These are phyloP conservation scores for Gynandropsis gynandra DNA, from an alignment of 345 rosid genomes.

Conservation along the genomic window DNA sequence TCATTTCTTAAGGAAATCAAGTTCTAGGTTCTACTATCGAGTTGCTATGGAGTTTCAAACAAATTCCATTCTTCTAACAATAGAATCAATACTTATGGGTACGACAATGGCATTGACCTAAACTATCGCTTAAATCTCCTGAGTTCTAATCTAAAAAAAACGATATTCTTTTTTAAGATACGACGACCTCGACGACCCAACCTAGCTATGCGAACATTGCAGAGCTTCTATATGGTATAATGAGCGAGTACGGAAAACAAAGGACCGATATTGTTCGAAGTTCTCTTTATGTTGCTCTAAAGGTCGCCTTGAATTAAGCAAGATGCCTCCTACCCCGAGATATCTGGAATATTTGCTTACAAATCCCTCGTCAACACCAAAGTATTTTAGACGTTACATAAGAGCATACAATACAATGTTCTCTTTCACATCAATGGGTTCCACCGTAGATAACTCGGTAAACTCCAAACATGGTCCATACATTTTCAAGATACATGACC, in stretches of 20 bases:
- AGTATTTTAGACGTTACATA: neutral
- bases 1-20: too few species aligned
- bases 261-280: neutral
- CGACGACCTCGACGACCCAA: neutral
- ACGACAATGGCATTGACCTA: too few species aligned
- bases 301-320: neutral
- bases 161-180: too few species aligned
- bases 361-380: neutral
- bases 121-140: too few species aligned
- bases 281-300: conserved; percentile 1
- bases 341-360: neutral
- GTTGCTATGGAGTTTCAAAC: too few species aligned
- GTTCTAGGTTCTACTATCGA: too few species aligned
- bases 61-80: too few species aligned
- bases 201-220: neutral
- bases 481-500: neutral
- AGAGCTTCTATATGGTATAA: conserved; percentile 2
- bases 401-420: conserved; percentile 2
- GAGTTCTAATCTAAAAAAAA: too few species aligned
- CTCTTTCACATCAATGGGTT: neutral
- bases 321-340: neutral
- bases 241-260: neutral
- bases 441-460: neutral
- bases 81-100: too few species aligned
- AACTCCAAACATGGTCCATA: neutral